Base-by-base conservation (phyloP, 768 basidiomycete genomes). In the Panaeolus cyanescens region DNA sequence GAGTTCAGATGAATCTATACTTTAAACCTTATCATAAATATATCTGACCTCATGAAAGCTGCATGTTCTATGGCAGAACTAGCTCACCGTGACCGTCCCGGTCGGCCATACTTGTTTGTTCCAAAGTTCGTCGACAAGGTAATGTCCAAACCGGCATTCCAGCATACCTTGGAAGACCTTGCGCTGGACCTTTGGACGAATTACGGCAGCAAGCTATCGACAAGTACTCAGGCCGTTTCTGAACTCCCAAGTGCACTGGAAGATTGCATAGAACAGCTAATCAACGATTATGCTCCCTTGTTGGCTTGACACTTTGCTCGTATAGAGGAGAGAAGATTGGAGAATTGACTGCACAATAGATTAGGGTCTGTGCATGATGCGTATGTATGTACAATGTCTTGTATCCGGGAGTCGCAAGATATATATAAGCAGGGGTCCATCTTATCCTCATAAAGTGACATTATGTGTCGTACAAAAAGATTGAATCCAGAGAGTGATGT, bases 41-140 rank as follows among this genome's bases (percentile, higher is more conserved):
- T 50, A 28, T 50, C 45, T 50, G 30, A 50, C 45, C 30, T 50
- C 13, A 50, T 30, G 45, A 50, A 50, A 50, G 45, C 45, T 50
- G 45, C 45, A 50, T 50, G 45, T 30, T 50, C 45, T 22, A 50
- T 50, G 45, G 45, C 45, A 50, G 45, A 50, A 50, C 15, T 50
- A 28, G 45, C 45, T 28, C 45, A 50, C 15, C 45, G 45, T 50
- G 45, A 50, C 5, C 45, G 45, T 25, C 45, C 45, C 25, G 45
- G 45, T 3, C 45, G 30, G 12, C 45, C 45, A 28, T 50, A 50
- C 12, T n/a, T 50, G 25, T 50, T 50, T 15, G 45, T 50, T 1
- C 45, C 45, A 13, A 50, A 28, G 25, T 50, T 50, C 25, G 45
- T 50, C 17, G 45, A 50, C 10, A 50, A 28, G 45, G 45, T 50